phyloP scores from a whole-genome alignment of 140 eudicot genomes.

The Stevia rebaudiana region DNA sequence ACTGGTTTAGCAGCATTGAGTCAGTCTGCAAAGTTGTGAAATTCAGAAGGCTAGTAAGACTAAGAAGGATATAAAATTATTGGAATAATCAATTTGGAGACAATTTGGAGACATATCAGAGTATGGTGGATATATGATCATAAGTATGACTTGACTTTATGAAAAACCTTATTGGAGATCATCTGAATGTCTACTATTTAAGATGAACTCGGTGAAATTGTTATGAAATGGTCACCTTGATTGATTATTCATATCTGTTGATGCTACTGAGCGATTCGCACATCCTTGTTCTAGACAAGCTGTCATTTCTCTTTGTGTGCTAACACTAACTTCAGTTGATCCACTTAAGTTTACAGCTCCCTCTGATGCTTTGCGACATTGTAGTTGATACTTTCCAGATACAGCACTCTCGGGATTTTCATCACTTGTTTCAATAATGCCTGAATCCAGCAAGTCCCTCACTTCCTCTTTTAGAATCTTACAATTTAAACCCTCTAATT shows the following conservation, averaged over 20 bases:
- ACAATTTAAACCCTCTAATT: conserved; percentile 21
- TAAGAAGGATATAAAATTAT: conserved; percentile 3
- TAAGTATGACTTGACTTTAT: neutral
- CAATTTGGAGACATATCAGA: neutral
- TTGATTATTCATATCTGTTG: conserved; percentile 98
- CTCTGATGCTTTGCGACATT: conserved; percentile 81
- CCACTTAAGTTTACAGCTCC: conserved; percentile 85
- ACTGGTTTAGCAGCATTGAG: neutral
- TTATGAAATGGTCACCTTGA: conserved; percentile 53
- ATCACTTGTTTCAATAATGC: conserved; percentile 38
- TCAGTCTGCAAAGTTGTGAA: conserved; percentile 1
- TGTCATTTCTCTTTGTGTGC: conserved; percentile 87
- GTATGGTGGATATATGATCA: neutral
- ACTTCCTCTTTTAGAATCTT: conserved; percentile 98
- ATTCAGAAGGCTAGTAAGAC: neutral
- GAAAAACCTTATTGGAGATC: neutral
- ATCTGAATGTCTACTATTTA: neutral
- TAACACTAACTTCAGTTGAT: conserved; percentile 74
- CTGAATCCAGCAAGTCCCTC: conserved; percentile 81
- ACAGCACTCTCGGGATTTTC: conserved; percentile 51
- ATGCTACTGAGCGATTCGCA: conserved; percentile 78
- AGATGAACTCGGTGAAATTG: neutral
- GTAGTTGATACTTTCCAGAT: conserved; percentile 70
- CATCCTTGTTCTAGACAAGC: conserved; percentile 95
- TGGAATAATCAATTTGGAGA: neutral